phyloP scores from a whole-genome alignment of 1,284 basidiomycete species.

The Anthracocystis walkeri region DNA sequence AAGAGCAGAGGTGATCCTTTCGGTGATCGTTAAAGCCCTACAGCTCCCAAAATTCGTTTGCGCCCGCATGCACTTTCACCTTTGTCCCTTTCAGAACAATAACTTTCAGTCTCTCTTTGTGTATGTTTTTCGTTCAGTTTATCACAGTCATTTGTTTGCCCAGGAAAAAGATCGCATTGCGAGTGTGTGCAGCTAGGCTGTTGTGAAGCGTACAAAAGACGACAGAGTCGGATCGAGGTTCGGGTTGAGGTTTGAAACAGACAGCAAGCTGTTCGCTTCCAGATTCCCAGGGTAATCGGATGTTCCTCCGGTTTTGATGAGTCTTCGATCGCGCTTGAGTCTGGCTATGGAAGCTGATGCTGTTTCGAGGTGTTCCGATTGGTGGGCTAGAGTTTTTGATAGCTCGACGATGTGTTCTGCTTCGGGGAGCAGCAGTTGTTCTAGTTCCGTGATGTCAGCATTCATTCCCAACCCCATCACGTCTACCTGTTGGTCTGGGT shows the following conservation, averaged over 20 bases:
- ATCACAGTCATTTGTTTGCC: neutral
- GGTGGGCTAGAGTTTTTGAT: conserved; percentile 28
- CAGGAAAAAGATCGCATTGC: neutral
- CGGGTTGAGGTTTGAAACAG: conserved; percentile 15
- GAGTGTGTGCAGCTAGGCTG: neutral
- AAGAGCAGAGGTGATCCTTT: conserved; percentile 50
- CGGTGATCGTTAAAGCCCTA: conserved; percentile 42
- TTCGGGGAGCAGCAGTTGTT: conserved; percentile 46
- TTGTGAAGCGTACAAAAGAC: conserved; percentile 11
- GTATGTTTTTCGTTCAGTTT: neutral
- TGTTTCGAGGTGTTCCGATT: conserved; percentile 23
- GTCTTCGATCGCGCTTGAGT: conserved; percentile 33
- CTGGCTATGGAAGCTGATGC: conserved; percentile 11
- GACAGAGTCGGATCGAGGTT: conserved; percentile 18
- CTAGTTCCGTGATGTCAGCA: conserved; percentile 32
- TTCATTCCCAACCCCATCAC: conserved; percentile 32
- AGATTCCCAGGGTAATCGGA: conserved; percentile 35
- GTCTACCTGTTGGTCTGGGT: conserved; percentile 6
- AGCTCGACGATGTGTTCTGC: conserved; percentile 52
- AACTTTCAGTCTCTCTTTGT: neutral
- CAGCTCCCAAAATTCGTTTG: neutral
- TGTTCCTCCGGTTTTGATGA: conserved; percentile 17
- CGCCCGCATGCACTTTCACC: neutral
- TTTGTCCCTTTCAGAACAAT: neutral
- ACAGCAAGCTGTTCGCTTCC: conserved; percentile 19